Base-by-base conservation (phyloP, 1,284 basidiomycete genomes). In the Crepidotus sp. region DNA sequence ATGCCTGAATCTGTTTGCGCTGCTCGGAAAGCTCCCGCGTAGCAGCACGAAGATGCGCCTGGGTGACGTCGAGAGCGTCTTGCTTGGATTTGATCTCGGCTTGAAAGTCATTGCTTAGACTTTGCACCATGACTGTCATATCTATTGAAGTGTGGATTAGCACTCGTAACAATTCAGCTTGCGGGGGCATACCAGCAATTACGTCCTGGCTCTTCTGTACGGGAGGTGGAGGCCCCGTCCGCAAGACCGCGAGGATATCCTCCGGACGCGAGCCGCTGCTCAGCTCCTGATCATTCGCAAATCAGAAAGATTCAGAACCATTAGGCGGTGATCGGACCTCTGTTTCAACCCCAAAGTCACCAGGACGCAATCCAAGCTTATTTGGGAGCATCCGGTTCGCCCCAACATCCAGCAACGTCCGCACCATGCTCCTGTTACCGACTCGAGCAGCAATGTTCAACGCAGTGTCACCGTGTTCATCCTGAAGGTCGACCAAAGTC, bases 391-490 rank as follows among this genome's bases (percentile, higher is more conserved):
- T 76, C 57, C 88, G 83, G 63, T 97, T 94, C 2, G 95, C 96
- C 6, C 93, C 93, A 6, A 93, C 90, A 56, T 98, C 94, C 48
- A 99, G 59, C 49, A 98, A 66, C 18, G 91, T 84, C 55, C 85
- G 73, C 14, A 98, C 91, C 51, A 98, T 66, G 52, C 84, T 82
- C 49, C 85, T 76, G 62, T 94, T 97, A 2, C 96, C 96, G 0
- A 98, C 83, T 40, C 96, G 70, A 0, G 96, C 94, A 10, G 94
- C 91, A 53, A 97, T 90, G 63, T 95, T 96, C 53, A 99, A 64
- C 4, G 93, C 90, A 0, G 96, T 98, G 60, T 99, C 96, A 0
- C 96, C 96, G 61, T 98, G 84, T 52, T 91, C 82, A 61, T 99
- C 96, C 64, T 94, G 91, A 30, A 96, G 70, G 63, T 98, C 91